Conservation (phyloP, 202 grass and related monocot genomes). For the Panicum hallii region DNA sequence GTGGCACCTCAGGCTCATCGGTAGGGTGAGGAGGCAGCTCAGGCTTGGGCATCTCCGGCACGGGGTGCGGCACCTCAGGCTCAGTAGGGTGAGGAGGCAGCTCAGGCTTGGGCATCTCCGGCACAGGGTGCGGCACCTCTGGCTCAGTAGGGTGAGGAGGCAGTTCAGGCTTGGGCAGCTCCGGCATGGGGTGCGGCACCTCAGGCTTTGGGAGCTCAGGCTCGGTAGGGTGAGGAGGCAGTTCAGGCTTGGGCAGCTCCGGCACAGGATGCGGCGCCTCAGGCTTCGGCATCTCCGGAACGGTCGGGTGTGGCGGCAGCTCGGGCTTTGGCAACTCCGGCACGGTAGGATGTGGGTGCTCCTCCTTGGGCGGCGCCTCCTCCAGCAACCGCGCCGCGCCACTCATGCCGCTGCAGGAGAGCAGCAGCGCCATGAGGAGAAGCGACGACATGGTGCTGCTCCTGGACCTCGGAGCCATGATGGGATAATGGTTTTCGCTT, state of each 20-base stretch:
- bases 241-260: background rate
- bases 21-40: background rate
- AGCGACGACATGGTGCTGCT: background rate
- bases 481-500: background rate
- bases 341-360: background rate
- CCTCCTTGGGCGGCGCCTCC: slow-evolving; percentile 36
- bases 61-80: background rate
- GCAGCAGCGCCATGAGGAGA: slow-evolving; percentile 39
- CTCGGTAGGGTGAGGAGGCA: background rate
- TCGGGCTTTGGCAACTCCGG: slow-evolving; percentile 26
- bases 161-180: background rate
- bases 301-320: background rate
- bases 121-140: background rate
- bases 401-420: slow-evolving; percentile 25
- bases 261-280: background rate
- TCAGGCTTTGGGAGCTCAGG: background rate
- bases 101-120: background rate
- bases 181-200: background rate
- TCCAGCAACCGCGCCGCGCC: slow-evolving; percentile 43
- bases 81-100: background rate
- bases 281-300: background rate
- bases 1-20: background rate
- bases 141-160: background rate
- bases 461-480: slow-evolving; percentile 21
- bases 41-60: background rate